Base-by-base conservation (phyloP, 2,329 filamentous ascomycete genomes). In the Exophiala alcalophila region DNA sequence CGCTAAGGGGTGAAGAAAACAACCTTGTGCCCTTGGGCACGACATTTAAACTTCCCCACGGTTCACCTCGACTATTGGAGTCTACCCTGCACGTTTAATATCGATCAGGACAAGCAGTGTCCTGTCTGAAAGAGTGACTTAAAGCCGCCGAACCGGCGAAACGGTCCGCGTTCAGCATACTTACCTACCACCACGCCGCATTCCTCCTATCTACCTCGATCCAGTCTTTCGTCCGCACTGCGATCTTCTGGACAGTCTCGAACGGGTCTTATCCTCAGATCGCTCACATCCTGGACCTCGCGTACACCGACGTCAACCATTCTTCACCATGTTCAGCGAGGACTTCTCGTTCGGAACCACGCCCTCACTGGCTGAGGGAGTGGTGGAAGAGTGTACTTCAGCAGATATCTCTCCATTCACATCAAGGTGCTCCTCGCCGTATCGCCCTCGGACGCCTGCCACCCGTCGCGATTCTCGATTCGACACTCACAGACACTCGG, bases 341-440 rank as follows among this genome's bases (percentile, higher is more conserved):
- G 54, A 52, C 31, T 57, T 57, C 45, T 51, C 54, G 19, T 57
- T 57, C 38, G 45, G 40, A 20, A 39, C 46, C n/a, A n/a, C 12
- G n/a, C 34, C 6, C 24, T 46, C 8, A 6, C 28, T 11, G n/a
- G n/a, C n/a, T n/a, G n/a, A n/a, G n/a, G n/a, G n/a, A n/a, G n/a
- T n/a, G n/a, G 20, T 51, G 27, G 44, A 51, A 21, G 40, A 51
- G 10, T 50, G 37, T 25, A 48, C 45, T 11, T 45, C 44, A 15
- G 35, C 46, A 24, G 54, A 57, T 11, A 54, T 57, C 28, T 57
- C 54, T 8, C 54, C 54, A 12, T 54, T 41, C 29, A 52, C 48
- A 10, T 57, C 54, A 27, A 40, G 50, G 29, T 48, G 50, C n/a
- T 38, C 53, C 8, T 52, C 54, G 43, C 54, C 54, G 19, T 43